Base-by-base conservation (phyloP, 257 asterid genomes). In the Leptodermis oblonga region DNA sequence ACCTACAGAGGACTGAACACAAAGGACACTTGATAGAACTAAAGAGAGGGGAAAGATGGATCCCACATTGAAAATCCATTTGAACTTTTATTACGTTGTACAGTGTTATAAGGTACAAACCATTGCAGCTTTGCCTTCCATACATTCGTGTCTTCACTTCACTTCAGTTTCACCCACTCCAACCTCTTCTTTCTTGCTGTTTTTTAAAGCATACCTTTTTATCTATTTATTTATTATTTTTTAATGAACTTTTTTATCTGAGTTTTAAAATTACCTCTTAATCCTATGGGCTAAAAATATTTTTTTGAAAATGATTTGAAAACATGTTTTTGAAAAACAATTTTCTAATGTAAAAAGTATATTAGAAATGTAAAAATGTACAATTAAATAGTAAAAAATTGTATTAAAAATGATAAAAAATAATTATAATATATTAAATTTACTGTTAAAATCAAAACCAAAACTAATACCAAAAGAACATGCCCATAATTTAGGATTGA, bases 1-100 rank as follows among this genome's bases (percentile, higher is more conserved):
- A 82, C 85, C 59, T 43, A 67, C 71, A 67, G 71, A 71, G 56
- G n/a, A 74, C 84, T 80, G 88, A 81, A 73, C 78, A 76, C 62
- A n/a, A n/a, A 62, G 76, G 70, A 71, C 76, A 41, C 25, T 65
- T 54, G 87, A 83, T 82, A 76, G 68, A 54, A 54, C 39, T n/a
- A 7, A 43, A 69, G 70, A 34, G 23, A 73, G 58, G 74, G n/a
- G n/a, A n/a, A 72, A 69, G 65, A 72, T 82, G 89, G 87, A 75
- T 73, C 89, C 89, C 89, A 86, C 83, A 37, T 42, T 73, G 73
- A 71, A 62, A 46, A 62, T 30, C 12, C 75, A 62, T 74, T 69
- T 69, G 65, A 67, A 72, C 72, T 70, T 69, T 77, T 52, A 20
- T 46, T 34, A 30, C 14, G 68, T 31, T 49, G n/a, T 62, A n/a